Evolutionary conservation across 1,284 basidiomycete species (phyloP).

Genomic region (Leucoagaricus sp.): DNA sequence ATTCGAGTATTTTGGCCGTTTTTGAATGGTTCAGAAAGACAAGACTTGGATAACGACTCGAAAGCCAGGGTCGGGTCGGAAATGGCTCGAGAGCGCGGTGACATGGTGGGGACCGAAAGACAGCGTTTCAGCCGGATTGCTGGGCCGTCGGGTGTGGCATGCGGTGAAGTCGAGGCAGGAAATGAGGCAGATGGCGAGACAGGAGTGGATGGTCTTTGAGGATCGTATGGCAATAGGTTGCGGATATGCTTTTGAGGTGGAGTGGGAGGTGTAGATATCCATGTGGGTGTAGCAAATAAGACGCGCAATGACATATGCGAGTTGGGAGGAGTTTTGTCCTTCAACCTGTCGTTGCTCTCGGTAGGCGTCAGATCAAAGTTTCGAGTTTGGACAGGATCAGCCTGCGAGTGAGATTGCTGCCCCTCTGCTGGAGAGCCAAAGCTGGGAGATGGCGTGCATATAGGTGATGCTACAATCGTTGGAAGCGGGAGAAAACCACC

Average conservation of each 20-base stretch:
- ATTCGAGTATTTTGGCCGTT: conserved; percentile 1
- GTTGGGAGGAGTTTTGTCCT: conserved; percentile 14
- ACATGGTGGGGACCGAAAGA: conserved; percentile 27
- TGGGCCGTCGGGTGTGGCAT: conserved; percentile 18
- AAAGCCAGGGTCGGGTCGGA: conserved; percentile 17
- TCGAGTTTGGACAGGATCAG: neutral
- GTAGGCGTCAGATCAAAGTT: conserved; percentile 4
- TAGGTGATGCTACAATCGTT: conserved; percentile 59
- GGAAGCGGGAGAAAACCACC: conserved; percentile 53
- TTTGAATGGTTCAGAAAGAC: neutral
- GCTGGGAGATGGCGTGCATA: conserved; percentile 48
- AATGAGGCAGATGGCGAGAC: conserved; percentile 43
- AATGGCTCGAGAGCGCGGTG: conserved; percentile 16
- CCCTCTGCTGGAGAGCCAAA: conserved; percentile 19
- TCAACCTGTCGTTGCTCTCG: conserved; percentile 17
- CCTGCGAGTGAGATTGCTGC: neutral
- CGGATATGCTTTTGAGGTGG: conserved; percentile 46
- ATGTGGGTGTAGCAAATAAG: conserved; percentile 38
- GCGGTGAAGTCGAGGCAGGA: conserved; percentile 31
- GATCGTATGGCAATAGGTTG: conserved; percentile 37
- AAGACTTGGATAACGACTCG: neutral
- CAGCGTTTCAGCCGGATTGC: conserved; percentile 22
- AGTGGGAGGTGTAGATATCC: conserved; percentile 58
- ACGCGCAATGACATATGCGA: conserved; percentile 21
- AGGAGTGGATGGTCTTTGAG: conserved; percentile 26